These are phyloP conservation scores for Mrakia blollopis DNA, from an alignment of 768 basidiomycete species.

Conservation along the genomic window DNA sequence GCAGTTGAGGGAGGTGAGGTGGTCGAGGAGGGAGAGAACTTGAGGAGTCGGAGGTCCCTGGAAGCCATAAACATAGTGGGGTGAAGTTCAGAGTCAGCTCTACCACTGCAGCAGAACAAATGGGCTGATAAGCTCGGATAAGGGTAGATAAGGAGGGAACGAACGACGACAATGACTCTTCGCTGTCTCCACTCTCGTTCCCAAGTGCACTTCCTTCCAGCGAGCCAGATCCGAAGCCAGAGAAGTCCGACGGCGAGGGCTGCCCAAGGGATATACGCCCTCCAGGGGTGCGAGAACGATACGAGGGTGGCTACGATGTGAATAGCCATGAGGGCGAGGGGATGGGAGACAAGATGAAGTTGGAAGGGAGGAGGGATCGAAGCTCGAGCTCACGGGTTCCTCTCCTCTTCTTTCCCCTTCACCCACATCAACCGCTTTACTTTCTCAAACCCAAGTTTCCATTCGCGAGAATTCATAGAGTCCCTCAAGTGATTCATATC, in stretches of 20 bases:
- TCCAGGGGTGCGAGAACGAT: neutral
- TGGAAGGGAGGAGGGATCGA: neutral
- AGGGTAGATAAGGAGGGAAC: neutral
- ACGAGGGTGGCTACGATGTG: constrained; percentile 12
- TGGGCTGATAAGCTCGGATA: too few relatives aligned
- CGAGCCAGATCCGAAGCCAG: constrained; percentile 20
- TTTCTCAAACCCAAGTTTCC: too few relatives aligned
- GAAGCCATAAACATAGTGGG: neutral
- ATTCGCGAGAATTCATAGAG: too few relatives aligned
- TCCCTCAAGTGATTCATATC: too few relatives aligned
- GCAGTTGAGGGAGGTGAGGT: constrained; percentile 18
- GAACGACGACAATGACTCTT: constrained; percentile 31
- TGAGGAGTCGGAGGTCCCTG: constrained; percentile 31
- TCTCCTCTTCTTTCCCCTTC: too few relatives aligned
- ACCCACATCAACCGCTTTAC: too few relatives aligned
- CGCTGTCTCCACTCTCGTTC: constrained; percentile 26
- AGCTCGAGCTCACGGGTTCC: neutral
- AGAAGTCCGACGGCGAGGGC: neutral
- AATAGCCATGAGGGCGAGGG: constrained; percentile 5
- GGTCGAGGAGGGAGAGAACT: constrained; percentile 27
- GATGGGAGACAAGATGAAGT: neutral
- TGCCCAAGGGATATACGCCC: neutral
- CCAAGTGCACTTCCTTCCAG: constrained; percentile 27
- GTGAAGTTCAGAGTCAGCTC: neutral
- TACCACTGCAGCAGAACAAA: neutral